These are phyloP conservation scores for Massariosphaeria phaeospora DNA, from an alignment of 495 filamentous ascomycete genomes.

Conservation along the genomic window DNA sequence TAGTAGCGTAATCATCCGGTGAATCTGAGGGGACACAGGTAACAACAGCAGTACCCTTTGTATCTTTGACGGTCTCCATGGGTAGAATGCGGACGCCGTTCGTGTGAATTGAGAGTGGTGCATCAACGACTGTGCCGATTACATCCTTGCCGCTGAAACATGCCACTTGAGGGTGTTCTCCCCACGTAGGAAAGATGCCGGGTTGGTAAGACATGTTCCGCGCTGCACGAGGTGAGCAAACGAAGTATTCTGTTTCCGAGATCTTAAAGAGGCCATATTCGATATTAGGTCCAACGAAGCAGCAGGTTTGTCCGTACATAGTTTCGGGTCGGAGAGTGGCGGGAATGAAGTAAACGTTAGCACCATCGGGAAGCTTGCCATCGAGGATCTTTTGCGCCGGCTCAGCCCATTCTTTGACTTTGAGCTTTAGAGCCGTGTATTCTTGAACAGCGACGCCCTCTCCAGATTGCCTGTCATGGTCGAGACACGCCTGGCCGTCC, in stretches of 20 bases:
- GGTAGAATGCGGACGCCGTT: constrained; percentile 81
- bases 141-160: constrained; percentile 72
- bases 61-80: constrained; percentile 86
- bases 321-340: constrained; percentile 94
- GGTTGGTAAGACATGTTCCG: constrained; percentile 92
- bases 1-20: constrained; percentile 90
- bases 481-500: constrained; percentile 96
- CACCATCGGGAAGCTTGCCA: constrained; percentile 72
- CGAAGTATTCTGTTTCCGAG: constrained; percentile 75
- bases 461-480: constrained; percentile 88
- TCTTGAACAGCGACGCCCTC: constrained; percentile 89
- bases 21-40: constrained; percentile 93
- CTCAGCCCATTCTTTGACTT: constrained; percentile 80
- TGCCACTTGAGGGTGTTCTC: constrained; percentile 66
- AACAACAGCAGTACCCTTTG: constrained; percentile 94
- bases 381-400: constrained; percentile 58
- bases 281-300: constrained; percentile 88
- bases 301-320: constrained; percentile 96
- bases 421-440: constrained; percentile 86
- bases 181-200: constrained; percentile 69
- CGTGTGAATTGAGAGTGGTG: constrained; percentile 83
- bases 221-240: constrained; percentile 80
- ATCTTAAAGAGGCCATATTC: constrained; percentile 87
- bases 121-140: constrained; percentile 78
- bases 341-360: constrained; percentile 82